Evolutionary conservation across 768 basidiomycete species (phyloP).

Genomic region (Hortiboletus flavorubellus): DNA sequence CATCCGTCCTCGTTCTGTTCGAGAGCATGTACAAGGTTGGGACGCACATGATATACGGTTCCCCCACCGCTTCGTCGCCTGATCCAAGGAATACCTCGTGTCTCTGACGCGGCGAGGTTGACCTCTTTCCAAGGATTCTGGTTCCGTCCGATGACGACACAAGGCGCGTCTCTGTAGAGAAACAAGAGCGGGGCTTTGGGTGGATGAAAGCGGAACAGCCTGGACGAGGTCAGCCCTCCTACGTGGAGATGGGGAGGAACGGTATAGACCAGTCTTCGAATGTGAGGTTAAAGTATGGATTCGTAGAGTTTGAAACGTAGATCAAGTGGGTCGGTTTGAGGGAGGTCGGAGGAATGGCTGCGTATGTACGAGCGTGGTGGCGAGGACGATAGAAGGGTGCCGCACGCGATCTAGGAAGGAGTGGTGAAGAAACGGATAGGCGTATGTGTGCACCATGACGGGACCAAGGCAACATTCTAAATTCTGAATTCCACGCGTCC

Average conservation of each 20-base stretch:
- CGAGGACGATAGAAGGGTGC: neutral
- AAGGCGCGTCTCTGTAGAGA: slow-evolving; percentile 83
- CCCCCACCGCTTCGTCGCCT: slow-evolving; percentile 90
- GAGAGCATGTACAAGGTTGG: neutral
- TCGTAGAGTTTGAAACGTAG: slow-evolving; percentile 70
- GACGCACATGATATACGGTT: slow-evolving; percentile 89
- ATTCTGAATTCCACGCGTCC: neutral
- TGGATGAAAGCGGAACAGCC: slow-evolving; percentile 78
- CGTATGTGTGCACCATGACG: slow-evolving; percentile 29
- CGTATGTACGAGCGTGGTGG: slow-evolving; percentile 10
- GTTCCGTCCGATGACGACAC: slow-evolving; percentile 91
- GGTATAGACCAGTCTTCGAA: slow-evolving; percentile 80
- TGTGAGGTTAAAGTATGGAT: slow-evolving; percentile 88
- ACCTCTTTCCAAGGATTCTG: slow-evolving; percentile 99
- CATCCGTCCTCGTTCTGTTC: neutral
- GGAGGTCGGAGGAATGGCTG: slow-evolving; percentile 12
- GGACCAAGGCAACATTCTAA: slow-evolving; percentile 28
- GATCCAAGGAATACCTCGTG: slow-evolving; percentile 66
- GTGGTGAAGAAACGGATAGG: slow-evolving; percentile 2
- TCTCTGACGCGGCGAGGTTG: slow-evolving; percentile 59
- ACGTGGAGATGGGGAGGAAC: slow-evolving; percentile 25
- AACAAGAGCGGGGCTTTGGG: slow-evolving; percentile 70
- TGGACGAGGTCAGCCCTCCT: slow-evolving; percentile 29
- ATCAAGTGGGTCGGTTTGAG: slow-evolving; percentile 47
- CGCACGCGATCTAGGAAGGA: neutral